phyloP scores from a whole-genome alignment of 805 yeast species.

The Cyberlindnera petersonii region DNA sequence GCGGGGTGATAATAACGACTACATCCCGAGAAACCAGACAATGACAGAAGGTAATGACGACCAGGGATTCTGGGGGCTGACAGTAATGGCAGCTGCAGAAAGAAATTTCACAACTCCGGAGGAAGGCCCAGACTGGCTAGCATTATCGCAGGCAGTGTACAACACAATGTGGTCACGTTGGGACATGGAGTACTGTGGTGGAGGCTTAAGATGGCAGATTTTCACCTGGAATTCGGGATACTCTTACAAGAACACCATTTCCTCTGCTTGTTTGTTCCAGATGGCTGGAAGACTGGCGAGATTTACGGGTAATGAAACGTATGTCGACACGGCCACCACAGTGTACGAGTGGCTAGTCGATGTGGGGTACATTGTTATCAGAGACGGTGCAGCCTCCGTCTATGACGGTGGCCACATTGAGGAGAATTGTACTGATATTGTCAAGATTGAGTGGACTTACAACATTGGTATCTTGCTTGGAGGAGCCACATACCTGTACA shows the following conservation, averaged over 20 bases:
- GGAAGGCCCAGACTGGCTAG: slow-evolving; percentile 49
- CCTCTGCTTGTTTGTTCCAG: slow-evolving; percentile 61
- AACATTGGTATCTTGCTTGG: slow-evolving; percentile 64
- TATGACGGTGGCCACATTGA: slow-evolving; percentile 57
- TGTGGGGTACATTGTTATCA: slow-evolving; percentile 39
- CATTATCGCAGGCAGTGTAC: slow-evolving; percentile 57
- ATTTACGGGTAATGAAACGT: slow-evolving; percentile 53
- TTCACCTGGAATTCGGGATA: slow-evolving; percentile 70
- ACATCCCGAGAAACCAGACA: slow-evolving; percentile 57
- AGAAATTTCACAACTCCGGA: slow-evolving; percentile 50
- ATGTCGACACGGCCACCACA: slow-evolving; percentile 48
- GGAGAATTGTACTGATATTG: slow-evolving; percentile 46
- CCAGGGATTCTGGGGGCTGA: slow-evolving; percentile 69
- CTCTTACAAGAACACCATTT: slow-evolving; percentile 58
- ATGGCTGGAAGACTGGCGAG: slow-evolving; percentile 62
- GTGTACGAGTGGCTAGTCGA: slow-evolving; percentile 60
- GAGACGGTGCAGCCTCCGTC: slow-evolving; percentile 34
- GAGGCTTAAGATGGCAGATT: slow-evolving; percentile 73
- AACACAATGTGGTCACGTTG: slow-evolving; percentile 62
- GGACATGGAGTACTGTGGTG: slow-evolving; percentile 53
- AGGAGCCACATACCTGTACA: slow-evolving; percentile 68
- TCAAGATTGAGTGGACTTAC: slow-evolving; percentile 59
- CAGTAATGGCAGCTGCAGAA: slow-evolving; percentile 61
- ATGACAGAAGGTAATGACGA: slow-evolving; percentile 71
- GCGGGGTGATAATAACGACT: slow-evolving; percentile 46